A percentile compares a stretch with the other conserved stretches of the same genome.
Conservation (phyloP, 2,329 filamentous ascomycete genomes). For the Epichloe glyceriae region DNA sequence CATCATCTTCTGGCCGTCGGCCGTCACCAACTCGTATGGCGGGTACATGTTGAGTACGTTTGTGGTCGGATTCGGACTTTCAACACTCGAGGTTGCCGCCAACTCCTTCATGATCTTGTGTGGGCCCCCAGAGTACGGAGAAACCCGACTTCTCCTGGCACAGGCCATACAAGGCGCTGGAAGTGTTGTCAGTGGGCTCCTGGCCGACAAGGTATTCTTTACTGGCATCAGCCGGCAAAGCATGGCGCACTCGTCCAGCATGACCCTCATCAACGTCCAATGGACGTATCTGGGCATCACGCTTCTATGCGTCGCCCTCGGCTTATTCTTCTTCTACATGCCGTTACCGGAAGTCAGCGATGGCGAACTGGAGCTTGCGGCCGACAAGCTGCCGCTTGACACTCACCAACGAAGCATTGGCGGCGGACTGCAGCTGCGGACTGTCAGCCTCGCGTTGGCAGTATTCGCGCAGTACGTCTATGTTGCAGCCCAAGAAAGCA, state of each 20-base stretch:
- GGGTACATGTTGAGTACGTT: slow-evolving; percentile 66
- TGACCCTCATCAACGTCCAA: slow-evolving; percentile 59
- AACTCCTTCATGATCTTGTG: slow-evolving; percentile 64
- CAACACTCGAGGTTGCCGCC: slow-evolving; percentile 66
- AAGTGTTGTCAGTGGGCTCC: slow-evolving; percentile 56
- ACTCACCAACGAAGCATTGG: slow-evolving; percentile 33
- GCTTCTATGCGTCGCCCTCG: slow-evolving; percentile 57
- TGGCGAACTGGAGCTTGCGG: slow-evolving; percentile 36
- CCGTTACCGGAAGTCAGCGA: slow-evolving; percentile 50
- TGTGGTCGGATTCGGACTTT: slow-evolving; percentile 64
- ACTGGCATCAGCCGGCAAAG: slow-evolving; percentile 33
- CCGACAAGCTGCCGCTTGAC: slow-evolving; percentile 35
- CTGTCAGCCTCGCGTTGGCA: slow-evolving; percentile 51
- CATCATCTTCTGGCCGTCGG: slow-evolving; percentile 79
- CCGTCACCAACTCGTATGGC: slow-evolving; percentile 58
- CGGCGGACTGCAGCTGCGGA: slow-evolving; percentile 40
- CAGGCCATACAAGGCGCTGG: slow-evolving; percentile 68
- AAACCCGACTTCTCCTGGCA: slow-evolving; percentile 61
- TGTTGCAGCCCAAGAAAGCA: slow-evolving; percentile 57
- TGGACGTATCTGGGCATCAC: slow-evolving; percentile 80
- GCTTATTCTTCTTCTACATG: slow-evolving; percentile 56
- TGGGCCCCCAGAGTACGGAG: slow-evolving; percentile 58
- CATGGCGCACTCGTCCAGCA: slow-evolving; percentile 12
- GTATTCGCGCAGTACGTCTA: slow-evolving; percentile 69
- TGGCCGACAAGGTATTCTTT: slow-evolving; percentile 67